Conservation (phyloP, 768 basidiomycete genomes). For the Saitozyma podzolica region DNA sequence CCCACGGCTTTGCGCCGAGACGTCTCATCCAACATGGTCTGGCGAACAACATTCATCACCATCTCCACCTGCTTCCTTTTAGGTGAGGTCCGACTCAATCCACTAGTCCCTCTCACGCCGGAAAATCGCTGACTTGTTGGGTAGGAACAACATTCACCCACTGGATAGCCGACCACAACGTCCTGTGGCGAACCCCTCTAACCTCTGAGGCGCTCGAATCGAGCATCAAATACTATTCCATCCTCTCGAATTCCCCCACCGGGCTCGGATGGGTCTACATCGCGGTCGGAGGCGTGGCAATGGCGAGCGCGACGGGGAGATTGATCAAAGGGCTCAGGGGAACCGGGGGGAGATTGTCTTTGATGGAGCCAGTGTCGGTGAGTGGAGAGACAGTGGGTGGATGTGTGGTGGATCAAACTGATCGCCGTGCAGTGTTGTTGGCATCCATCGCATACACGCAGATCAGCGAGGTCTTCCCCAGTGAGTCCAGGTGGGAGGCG, state of each 20-base stretch:
- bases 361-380: conserved; percentile 50
- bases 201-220: conserved; percentile 44
- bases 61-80: conserved; percentile 47
- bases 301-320: conserved; percentile 36
- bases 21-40: conserved; percentile 32
- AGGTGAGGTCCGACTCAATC: conserved; percentile 22
- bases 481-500: conserved; percentile 20
- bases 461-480: conserved; percentile 37
- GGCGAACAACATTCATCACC: conserved; percentile 45
- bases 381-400: conserved; percentile 13
- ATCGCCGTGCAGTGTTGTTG: conserved; percentile 26
- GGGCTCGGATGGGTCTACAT: conserved; percentile 42
- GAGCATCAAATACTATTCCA: conserved; percentile 50
- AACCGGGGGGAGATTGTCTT: conserved; percentile 50
- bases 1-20: no score
- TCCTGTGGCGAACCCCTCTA: conserved; percentile 49
- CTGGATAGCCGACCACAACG: conserved; percentile 53
- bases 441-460: conserved; percentile 40
- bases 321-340: conserved; percentile 35
- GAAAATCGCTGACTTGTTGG: not conserved
- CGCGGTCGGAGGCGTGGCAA: conserved; percentile 34
- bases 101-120: not conserved
- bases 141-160: conserved; percentile 50
- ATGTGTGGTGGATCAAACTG: not conserved
- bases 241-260: conserved; percentile 32